Conservation (phyloP, 345 rosid species). For the Eucalyptus lansdowneana region DNA sequence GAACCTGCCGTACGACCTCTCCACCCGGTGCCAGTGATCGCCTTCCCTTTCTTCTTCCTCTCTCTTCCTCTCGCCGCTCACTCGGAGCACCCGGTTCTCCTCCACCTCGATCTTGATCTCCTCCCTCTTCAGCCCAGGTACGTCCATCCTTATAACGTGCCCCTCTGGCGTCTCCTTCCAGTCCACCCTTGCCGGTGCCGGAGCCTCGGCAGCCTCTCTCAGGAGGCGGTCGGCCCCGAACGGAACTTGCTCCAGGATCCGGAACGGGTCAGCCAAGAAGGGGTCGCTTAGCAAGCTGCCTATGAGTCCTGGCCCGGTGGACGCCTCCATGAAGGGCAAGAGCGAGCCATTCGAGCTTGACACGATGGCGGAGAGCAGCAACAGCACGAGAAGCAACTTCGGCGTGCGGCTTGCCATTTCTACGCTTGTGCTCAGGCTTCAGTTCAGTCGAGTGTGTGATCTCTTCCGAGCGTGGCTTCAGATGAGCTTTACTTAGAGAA, state of each 20-base stretch:
- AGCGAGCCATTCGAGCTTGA: neutral
- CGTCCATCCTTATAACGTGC: conserved; percentile 51
- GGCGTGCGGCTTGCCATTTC: neutral
- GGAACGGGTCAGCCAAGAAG: conserved; percentile 44
- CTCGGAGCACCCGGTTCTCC: conserved; percentile 48
- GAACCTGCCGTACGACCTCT: conserved; percentile 69
- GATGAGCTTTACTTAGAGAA: neutral
- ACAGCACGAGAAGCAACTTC: neutral
- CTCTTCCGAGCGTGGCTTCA: neutral
- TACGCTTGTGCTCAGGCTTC: neutral
- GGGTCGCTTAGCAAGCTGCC: conserved; percentile 3
- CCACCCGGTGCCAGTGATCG: conserved; percentile 77
- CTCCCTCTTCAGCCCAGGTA: conserved; percentile 67
- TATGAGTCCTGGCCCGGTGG: neutral
- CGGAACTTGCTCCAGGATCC: conserved; percentile 57
- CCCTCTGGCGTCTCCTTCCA: conserved; percentile 82
- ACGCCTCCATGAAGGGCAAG: neutral
- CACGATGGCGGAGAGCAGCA: neutral
- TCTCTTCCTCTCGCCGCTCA: conserved; percentile 68
- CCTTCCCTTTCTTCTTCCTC: conserved; percentile 59
- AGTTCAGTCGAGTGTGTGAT: neutral
- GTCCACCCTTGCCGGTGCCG: conserved; percentile 54
- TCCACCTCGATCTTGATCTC: conserved; percentile 72
- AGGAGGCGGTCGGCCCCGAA: conserved; percentile 11
- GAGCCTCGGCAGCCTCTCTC: conserved; percentile 24